These are phyloP conservation scores for Raddia guianensis DNA, from an alignment of 176 grass and related monocot species.

Conservation along the genomic window DNA sequence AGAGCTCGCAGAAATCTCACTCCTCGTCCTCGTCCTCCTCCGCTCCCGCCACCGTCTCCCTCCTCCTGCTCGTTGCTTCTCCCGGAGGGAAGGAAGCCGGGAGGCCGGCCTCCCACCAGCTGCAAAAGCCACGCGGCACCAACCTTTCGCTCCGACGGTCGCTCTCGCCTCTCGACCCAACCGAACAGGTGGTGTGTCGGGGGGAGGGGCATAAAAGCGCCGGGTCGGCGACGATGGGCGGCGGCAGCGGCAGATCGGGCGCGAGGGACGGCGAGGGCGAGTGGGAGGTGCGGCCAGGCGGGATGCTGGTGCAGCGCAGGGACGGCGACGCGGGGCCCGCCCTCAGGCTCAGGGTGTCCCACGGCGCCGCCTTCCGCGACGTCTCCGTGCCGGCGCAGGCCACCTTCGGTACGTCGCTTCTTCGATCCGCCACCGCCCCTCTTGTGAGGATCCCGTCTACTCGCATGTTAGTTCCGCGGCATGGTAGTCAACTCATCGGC, in stretches of 20 bases:
- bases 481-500: background rate
- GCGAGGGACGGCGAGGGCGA: slow-evolving; percentile 49
- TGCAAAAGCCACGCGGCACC: slow-evolving; percentile 53
- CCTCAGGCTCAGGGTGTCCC: slow-evolving; percentile 77
- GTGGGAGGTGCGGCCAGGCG: slow-evolving; percentile 90
- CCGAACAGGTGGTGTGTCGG: slow-evolving; percentile 35
- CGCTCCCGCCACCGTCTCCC: background rate
- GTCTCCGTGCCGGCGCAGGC: slow-evolving; percentile 67
- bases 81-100: slow-evolving; percentile 48
- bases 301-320: slow-evolving; percentile 92
- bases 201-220: slow-evolving; percentile 29
- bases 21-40: background rate
- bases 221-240: slow-evolving; percentile 39
- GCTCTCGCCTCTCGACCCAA: slow-evolving; percentile 42
- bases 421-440: background rate
- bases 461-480: background rate
- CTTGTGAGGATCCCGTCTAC: background rate
- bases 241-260: slow-evolving; percentile 38
- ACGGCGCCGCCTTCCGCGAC: slow-evolving; percentile 68
- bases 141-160: slow-evolving; percentile 30
- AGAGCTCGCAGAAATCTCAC: slow-evolving; percentile 31
- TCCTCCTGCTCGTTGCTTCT: slow-evolving; percentile 42
- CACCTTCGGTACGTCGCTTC: slow-evolving; percentile 65
- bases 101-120: slow-evolving; percentile 31
- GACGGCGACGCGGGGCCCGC: slow-evolving; percentile 52